Evolutionary conservation across 73 alveolate species (phyloP), one percentile per base, ranked within the genome.

Genomic region (Effrenium voratum): DNA sequence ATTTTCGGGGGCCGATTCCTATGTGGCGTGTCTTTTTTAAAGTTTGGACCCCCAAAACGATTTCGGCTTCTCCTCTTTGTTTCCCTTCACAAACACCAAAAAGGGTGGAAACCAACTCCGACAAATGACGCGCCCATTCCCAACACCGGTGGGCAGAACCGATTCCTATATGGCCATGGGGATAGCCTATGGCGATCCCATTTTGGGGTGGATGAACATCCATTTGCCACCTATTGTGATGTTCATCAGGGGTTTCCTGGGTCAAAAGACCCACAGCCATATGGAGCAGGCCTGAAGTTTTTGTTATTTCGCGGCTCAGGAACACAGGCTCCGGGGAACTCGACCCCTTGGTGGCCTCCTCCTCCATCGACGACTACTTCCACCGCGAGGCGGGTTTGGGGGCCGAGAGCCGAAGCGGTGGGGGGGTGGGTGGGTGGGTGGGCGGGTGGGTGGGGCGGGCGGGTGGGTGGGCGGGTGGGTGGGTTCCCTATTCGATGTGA

Each of bases 321-420:
- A 90, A 90, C 59, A 90, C 97, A 1, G 97, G 97, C 59, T 46
- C 86, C 5, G 97, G 97, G 8, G 97, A 90, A 44, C 76, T 90
- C 52, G 97, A 90, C 75, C 97, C 97, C 32, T 82, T 73, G 66
- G 92, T 92, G 3, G 91, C 98, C 12, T 92, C 98, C 26, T 92
- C 98, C 24, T 73, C 92, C 32, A 92, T 92, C 34, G 98, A 92
- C 38, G 98, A 92, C 81, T 92, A 92, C 82, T 63, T 92, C 49
- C 98, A 92, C 91, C 91, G 98, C 16, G 98, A 92, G 91, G 98
- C 57, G n/a, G 24, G 34, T 19, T 32, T 30, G 77, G 77, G 77
- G 13, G 1, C n/a, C 19, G 19, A 19, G 8, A 19, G 63, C 63
- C 19, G 8, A 12, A 52, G 63, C 26, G 63, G 63, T 52, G 8